These are phyloP conservation scores for Lactarius sanguifluus DNA, from an alignment of 768 basidiomycete species.

Conservation along the genomic window DNA sequence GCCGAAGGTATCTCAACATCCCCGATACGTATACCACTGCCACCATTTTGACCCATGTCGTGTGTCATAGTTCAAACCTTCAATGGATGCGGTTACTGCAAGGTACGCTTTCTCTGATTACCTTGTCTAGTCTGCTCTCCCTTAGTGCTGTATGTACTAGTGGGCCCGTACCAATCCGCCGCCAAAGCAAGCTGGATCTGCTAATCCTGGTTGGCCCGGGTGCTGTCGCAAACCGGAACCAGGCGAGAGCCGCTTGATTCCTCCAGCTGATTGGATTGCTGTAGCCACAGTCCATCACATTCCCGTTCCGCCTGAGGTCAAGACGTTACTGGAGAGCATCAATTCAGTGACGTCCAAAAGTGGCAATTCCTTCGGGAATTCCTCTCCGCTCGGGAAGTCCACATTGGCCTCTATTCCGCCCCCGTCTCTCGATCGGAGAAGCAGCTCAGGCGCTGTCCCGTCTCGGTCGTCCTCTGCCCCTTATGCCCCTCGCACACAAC, in stretches of 20 bases:
- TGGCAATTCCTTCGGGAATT: conserved; percentile 27
- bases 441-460: conserved; percentile 31
- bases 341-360: conserved; percentile 39
- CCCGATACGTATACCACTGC: conserved; percentile 6
- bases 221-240: conserved; percentile 77
- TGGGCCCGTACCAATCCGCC: conserved; percentile 67
- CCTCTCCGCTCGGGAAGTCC: conserved; percentile 15
- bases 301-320: conserved; percentile 71
- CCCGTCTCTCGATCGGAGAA: conserved; percentile 29
- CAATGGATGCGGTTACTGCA: conserved; percentile 89
- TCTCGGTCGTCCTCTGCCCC: conserved; percentile 26
- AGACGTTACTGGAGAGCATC: conserved; percentile 58
- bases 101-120: conserved; percentile 48
- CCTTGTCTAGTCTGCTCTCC: not conserved
- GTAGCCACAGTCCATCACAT: conserved; percentile 74
- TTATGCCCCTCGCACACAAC: conserved; percentile 29
- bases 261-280: conserved; percentile 75
- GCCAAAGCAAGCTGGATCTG: conserved; percentile 53
- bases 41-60: conserved; percentile 29
- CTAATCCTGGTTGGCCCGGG: conserved; percentile 84
- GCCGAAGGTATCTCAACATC: conserved; percentile 65
- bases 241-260: conserved; percentile 61
- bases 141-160: conserved; percentile 41
- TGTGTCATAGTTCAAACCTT: conserved; percentile 63
- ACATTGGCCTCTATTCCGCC: conserved; percentile 30